These are phyloP conservation scores for Phytophthora lateralis DNA, from an alignment of 352 stramenopile species.

Conservation along the genomic window DNA sequence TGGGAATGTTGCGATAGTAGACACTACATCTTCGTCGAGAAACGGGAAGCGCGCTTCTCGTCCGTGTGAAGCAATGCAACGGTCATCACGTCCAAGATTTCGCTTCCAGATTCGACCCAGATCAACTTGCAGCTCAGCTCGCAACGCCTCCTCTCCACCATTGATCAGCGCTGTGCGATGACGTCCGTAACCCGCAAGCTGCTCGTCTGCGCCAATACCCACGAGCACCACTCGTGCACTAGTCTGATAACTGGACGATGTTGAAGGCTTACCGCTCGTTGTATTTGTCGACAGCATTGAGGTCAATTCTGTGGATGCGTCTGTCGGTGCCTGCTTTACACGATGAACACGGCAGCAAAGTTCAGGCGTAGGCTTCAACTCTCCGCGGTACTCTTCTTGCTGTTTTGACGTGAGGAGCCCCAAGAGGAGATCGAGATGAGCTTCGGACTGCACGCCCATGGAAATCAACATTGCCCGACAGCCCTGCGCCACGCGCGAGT, in stretches of 20 bases:
- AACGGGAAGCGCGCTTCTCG: conserved; percentile 95
- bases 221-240: conserved; percentile 83
- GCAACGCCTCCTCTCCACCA: conserved; percentile 60
- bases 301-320: background rate
- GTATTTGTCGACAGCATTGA: background rate
- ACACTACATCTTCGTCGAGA: conserved; percentile 93
- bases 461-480: conserved; percentile 29
- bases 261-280: background rate
- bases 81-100: conserved; percentile 96
- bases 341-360: conserved; percentile 45
- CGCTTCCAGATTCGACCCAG: conserved; percentile 93
- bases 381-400: conserved; percentile 1
- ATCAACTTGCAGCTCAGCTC: conserved; percentile 89
- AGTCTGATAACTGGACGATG: conserved; percentile 42
- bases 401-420: conserved; percentile 19
- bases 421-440: conserved; percentile 24
- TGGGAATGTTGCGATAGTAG: conserved; percentile 69
- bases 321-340: conserved; percentile 9
- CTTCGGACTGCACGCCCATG: conserved; percentile 33
- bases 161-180: conserved; percentile 89
- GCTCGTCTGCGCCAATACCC: conserved; percentile 96
- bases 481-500: conserved; percentile 13
- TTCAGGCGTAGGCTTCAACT: background rate
- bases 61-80: conserved; percentile 91
- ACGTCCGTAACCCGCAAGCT: conserved; percentile 94